Percentiles rank a stretch among this genome's conserved stretches.
These are phyloP conservation scores for Pyrrhoderma noxium DNA, from an alignment of 1,284 basidiomycete genomes.

Conservation along the genomic window DNA sequence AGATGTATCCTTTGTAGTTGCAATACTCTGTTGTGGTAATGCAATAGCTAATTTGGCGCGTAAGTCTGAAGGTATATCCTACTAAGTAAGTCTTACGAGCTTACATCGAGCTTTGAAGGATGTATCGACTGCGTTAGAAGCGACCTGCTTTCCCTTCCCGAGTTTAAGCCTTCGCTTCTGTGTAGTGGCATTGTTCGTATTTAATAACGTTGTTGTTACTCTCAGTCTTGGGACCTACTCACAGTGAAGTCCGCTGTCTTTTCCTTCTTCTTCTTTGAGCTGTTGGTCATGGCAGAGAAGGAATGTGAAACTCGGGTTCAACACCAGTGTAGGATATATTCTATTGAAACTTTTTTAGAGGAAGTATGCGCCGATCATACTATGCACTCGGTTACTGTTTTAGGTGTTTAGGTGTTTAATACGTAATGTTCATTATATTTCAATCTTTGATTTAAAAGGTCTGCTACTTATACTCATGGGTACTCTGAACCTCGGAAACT, in stretches of 20 bases:
- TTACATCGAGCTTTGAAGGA: slow-evolving; percentile 90
- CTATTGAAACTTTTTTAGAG: no score
- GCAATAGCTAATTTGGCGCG: slow-evolving; percentile 61
- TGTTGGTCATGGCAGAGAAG: slow-evolving; percentile 69
- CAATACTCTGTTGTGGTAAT: slow-evolving; percentile 80
- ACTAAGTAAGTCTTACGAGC: slow-evolving; percentile 22
- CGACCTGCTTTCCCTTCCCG: slow-evolving; percentile 84
- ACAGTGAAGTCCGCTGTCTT: slow-evolving; percentile 87
- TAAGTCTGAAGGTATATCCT: slow-evolving; percentile 7
- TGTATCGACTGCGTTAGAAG: slow-evolving; percentile 87
- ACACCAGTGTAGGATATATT: no score
- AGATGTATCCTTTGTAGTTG: slow-evolving; percentile 41
- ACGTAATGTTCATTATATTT: no score
- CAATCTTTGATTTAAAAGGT: no score
- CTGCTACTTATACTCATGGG: no score
- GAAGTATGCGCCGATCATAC: no score
- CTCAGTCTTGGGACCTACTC: slow-evolving; percentile 19
- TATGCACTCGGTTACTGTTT: no score
- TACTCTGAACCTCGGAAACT: no score
- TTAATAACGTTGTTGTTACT: no score
- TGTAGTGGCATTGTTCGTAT: background rate
- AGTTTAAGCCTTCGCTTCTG: slow-evolving; percentile 96
- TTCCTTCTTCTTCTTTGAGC: slow-evolving; percentile 77
- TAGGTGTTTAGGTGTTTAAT: no score
- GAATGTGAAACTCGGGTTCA: no score